Evolutionary conservation across 2,329 filamentous ascomycete species (phyloP).

Genomic region (Beauveria sp.): DNA sequence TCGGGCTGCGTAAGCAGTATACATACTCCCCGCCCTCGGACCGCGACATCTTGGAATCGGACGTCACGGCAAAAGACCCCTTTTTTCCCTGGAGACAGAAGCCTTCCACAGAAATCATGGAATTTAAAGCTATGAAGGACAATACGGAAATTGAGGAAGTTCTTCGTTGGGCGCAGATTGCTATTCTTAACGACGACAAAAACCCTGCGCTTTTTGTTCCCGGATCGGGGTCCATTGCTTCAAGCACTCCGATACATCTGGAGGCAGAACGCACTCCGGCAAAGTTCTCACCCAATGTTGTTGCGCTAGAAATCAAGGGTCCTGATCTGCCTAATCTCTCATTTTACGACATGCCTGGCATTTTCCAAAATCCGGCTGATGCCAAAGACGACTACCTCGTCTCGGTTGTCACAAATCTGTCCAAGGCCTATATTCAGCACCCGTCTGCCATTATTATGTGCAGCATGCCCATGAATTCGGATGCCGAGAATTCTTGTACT

Average conservation of each 20-base stretch:
- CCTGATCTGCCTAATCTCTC: constrained; percentile 65
- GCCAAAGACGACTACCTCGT: constrained; percentile 62
- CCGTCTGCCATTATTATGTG: constrained; percentile 69
- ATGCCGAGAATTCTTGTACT: constrained; percentile 68
- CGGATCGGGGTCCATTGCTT: constrained; percentile 32
- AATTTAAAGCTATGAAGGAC: constrained; percentile 58
- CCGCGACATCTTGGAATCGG: constrained; percentile 32
- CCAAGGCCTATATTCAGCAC: constrained; percentile 61
- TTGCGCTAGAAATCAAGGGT: constrained; percentile 67
- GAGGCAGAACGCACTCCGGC: constrained; percentile 42
- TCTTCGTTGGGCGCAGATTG: constrained; percentile 68
- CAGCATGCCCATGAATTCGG: constrained; percentile 68
- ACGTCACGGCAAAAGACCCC: constrained; percentile 42
- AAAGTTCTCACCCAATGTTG: constrained; percentile 75
- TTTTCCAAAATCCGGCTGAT: constrained; percentile 63
- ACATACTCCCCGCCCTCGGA: constrained; percentile 37
- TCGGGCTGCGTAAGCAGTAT: constrained; percentile 62
- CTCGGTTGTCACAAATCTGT: constrained; percentile 62
- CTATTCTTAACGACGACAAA: constrained; percentile 60
- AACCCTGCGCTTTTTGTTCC: constrained; percentile 48
- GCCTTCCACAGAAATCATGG: constrained; percentile 34
- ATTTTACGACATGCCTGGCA: constrained; percentile 79
- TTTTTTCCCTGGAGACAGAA: constrained; percentile 60
- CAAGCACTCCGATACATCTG: constrained; percentile 25
- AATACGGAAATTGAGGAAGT: constrained; percentile 58